Base-by-base conservation (phyloP, 176 grass and related monocot genomes). In the Hyparrhenia diplandra region DNA sequence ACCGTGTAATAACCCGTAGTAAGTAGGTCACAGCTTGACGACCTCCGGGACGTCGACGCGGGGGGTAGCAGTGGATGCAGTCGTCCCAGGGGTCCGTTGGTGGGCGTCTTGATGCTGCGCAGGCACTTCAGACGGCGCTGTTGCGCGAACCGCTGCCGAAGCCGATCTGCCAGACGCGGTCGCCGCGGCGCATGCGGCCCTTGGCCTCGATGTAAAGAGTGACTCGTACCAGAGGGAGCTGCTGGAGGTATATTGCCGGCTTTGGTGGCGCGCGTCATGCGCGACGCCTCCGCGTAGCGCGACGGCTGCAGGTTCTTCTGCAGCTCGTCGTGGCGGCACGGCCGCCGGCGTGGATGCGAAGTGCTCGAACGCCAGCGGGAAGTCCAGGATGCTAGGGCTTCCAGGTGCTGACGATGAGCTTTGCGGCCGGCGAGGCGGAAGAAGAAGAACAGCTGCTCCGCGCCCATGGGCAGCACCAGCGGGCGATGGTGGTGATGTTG, bases 141-240 rank as follows among this genome's bases (percentile, higher is more conserved):
- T 97, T 97, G 85, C 94, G 94, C 80, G 87, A 97, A 97, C 94
- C 94, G 46, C 85, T 88, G 73, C 94, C 91, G 79, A 97, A 97
- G 0, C 94, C 94, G 76, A 97, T 97, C 86, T 94, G 91, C 91
- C 94, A 97, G 55, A 97, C 87, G 72, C 94, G 89, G 85, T 97
- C 85, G 6, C 94, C 94, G 41, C 87, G 85, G 84, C 69, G 82
- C 94, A 97, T 94, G 59, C 94, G 89, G 0, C 94, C 94, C 62
- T 97, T 97, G 30, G 91, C 88, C 85, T 97, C 94, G 74, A 97
- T 94, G 85, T 97, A 97, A n/a, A n/a, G n/a, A 16, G 90, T 88
- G 54, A 97, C 84, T 97, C 94, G 88, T 90, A 96, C 94, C 94
- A 97, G 37, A 97, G 91, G 1, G 94, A 97, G 91, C 94, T 97